These are phyloP conservation scores for Colletotrichum cereale DNA, from an alignment of 2,329 filamentous ascomycete species.

Conservation along the genomic window DNA sequence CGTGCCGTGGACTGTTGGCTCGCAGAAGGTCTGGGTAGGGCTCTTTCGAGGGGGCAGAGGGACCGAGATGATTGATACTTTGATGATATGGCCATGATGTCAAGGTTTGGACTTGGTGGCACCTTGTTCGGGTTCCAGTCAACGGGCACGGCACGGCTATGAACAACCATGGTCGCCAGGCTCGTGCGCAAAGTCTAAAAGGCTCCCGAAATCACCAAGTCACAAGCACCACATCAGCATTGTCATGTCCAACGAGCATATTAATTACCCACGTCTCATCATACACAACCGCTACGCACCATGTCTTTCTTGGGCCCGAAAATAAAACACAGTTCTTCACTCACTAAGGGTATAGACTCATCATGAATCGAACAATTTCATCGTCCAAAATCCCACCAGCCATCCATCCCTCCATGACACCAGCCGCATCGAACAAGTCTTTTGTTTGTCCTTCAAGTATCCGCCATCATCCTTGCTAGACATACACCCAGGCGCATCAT, in stretches of 20 bases:
- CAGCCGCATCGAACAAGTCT: neutral
- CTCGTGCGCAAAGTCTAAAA: neutral
- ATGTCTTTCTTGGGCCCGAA: neutral
- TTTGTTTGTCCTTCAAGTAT: conserved; percentile 1
- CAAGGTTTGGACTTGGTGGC: neutral
- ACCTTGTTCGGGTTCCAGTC: neutral
- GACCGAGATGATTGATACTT: neutral
- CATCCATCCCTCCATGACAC: conserved; percentile 11
- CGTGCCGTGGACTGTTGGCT: too few species aligned
- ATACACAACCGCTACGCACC: neutral
- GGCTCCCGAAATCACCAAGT: neutral
- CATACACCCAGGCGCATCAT: neutral
- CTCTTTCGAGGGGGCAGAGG: neutral
- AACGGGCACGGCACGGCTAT: neutral
- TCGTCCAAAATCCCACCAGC: conserved; percentile 12
- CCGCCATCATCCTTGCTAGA: neutral
- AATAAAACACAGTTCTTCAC: conserved; percentile 30
- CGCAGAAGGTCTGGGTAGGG: neutral
- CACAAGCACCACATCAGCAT: too few species aligned
- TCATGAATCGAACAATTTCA: conserved; percentile 40
- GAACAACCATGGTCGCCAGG: neutral
- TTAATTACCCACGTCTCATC: neutral
- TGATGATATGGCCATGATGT: neutral
- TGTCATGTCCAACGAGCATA: neutral
- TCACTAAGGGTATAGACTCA: conserved; percentile 42